phyloP scores from a whole-genome alignment of 441 rosid species.

The Raphanus hybrid region DNA sequence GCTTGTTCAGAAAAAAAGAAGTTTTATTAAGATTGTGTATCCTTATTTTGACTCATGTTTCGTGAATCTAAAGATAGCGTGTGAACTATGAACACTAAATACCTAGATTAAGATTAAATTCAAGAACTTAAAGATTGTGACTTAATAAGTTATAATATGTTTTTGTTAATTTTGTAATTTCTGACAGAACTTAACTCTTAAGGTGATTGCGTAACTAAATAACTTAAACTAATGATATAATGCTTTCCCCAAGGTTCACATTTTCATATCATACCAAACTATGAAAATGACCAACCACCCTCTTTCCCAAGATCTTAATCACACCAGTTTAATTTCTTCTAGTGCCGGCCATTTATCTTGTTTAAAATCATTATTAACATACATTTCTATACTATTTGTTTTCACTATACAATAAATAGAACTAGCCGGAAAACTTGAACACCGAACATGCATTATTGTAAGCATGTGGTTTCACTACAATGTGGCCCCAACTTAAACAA shows the following conservation, averaged over 20 bases:
- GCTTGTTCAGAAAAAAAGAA: background rate
- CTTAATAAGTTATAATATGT: no score
- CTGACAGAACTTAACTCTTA: slow-evolving; percentile 9
- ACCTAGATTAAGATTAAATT: slow-evolving; percentile 16
- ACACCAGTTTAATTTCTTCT: slow-evolving; percentile 14
- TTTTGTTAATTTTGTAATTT: slow-evolving; percentile 12
- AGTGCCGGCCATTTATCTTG: slow-evolving; percentile 36
- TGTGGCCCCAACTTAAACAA: no score
- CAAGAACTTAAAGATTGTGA: background rate
- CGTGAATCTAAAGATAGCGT: slow-evolving; percentile 24
- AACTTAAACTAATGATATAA: slow-evolving; percentile 20
- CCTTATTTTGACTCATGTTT: slow-evolving; percentile 24
- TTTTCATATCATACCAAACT: slow-evolving; percentile 37
- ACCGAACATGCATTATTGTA: no score
- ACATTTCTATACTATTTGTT: slow-evolving; percentile 7
- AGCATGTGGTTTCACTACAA: no score
- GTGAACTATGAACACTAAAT: slow-evolving; percentile 29
- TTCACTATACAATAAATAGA: slow-evolving; percentile 19
- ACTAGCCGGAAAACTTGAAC: slow-evolving; percentile 38
- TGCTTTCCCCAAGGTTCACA: slow-evolving; percentile 39
- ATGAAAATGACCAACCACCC: slow-evolving; percentile 39
- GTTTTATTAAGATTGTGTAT: slow-evolving; percentile 9
- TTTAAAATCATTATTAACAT: background rate
- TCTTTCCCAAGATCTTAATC: background rate
- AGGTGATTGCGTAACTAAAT: slow-evolving; percentile 31